A percentile compares a stretch with the other conserved stretches of the same genome.
These are phyloP conservation scores for Tremella fuciformis DNA, from an alignment of 768 basidiomycete species.

Conservation along the genomic window DNA sequence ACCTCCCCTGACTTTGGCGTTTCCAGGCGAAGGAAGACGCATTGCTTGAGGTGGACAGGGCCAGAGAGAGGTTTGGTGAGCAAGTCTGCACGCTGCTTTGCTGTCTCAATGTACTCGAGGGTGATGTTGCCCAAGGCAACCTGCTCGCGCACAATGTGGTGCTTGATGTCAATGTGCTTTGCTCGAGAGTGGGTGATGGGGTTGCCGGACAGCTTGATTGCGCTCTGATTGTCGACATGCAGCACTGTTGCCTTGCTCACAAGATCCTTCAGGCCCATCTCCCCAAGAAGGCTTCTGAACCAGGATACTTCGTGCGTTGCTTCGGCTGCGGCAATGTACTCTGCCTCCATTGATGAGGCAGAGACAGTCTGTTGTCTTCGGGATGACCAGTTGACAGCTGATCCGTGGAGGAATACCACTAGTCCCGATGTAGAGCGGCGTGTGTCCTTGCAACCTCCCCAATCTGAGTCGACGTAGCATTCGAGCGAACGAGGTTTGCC, in stretches of 20 bases:
- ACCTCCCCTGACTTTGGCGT: too few relatives aligned
- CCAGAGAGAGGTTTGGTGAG: conserved; percentile 55
- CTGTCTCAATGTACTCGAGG: conserved; percentile 32
- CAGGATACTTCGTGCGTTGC: conserved; percentile 53
- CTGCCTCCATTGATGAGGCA: conserved; percentile 55
- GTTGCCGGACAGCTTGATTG: conserved; percentile 23
- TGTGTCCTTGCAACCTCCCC: conserved; percentile 40
- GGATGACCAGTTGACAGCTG: conserved; percentile 55
- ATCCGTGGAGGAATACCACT: conserved; percentile 47
- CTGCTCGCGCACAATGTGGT: background rate
- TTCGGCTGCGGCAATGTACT: conserved; percentile 54
- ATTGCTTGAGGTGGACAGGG: too few relatives aligned
- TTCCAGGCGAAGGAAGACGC: too few relatives aligned
- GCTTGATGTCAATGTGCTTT: background rate
- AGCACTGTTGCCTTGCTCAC: conserved; percentile 6
- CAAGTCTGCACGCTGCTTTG: conserved; percentile 53
- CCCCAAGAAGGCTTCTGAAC: conserved; percentile 39
- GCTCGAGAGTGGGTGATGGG: background rate
- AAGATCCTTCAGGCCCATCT: conserved; percentile 8
- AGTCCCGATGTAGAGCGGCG: conserved; percentile 51
- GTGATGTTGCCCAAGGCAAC: background rate
- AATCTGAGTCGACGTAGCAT: conserved; percentile 48
- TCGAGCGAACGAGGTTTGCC: conserved; percentile 16
- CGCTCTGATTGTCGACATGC: conserved; percentile 53
- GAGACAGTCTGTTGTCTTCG: conserved; percentile 54